Conservation (phyloP, 2,329 filamentous ascomycete species). For the Colletotrichum higginsianum region DNA sequence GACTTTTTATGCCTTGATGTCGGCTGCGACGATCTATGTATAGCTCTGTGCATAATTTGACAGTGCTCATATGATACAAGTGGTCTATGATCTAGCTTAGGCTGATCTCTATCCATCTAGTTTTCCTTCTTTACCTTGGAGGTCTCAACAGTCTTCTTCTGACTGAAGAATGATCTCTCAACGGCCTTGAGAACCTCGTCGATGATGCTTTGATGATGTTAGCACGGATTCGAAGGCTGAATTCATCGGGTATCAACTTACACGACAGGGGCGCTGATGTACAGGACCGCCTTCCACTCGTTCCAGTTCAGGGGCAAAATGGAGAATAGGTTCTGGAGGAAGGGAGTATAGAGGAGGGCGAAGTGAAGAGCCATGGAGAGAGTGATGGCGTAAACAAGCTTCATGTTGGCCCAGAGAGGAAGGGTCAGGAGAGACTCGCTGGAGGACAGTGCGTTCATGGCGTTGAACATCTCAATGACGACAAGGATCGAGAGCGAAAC, state of each 20-base stretch:
- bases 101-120: constrained; percentile 53
- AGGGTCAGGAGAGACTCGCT: constrained; percentile 95
- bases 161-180: constrained; percentile 78
- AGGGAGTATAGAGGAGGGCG: constrained; percentile 90
- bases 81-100: constrained; percentile 49
- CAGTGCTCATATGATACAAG: constrained; percentile 47
- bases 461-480: constrained; percentile 99
- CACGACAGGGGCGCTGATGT: constrained; percentile 93
- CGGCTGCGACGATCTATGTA: constrained; percentile 35
- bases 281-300: constrained; percentile 93
- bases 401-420: constrained; percentile 98
- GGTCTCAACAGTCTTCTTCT: constrained; percentile 59
- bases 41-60: constrained; percentile 35
- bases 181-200: constrained; percentile 87
- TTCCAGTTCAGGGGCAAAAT: constrained; percentile 88
- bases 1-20: constrained; percentile 17
- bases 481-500: constrained; percentile 93
- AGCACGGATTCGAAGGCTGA: background rate
- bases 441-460: constrained; percentile 96
- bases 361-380: constrained; percentile 97
- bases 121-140: constrained; percentile 68
- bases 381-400: constrained; percentile 94
- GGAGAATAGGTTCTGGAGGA: constrained; percentile 90
- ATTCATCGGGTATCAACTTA: constrained; percentile 65
- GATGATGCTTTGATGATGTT: constrained; percentile 71